These are phyloP conservation scores for Smittium culicis DNA, from an alignment of 371 early-diverging fungal genomes.

Conservation along the genomic window DNA sequence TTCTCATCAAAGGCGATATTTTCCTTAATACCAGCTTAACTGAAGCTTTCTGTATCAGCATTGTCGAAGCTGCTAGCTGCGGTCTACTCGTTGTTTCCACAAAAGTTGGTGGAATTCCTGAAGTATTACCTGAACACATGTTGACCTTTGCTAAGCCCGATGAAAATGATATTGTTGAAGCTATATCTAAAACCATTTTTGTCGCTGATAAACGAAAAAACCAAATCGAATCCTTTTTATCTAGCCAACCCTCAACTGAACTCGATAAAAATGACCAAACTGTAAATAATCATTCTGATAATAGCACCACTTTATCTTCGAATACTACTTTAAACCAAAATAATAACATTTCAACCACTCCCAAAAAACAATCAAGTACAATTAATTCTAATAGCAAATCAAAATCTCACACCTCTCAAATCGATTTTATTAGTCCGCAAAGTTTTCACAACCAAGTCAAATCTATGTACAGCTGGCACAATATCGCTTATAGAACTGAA, in stretches of 20 bases:
- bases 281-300: neutral
- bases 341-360: neutral
- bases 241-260: neutral
- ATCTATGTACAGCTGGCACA: slow-evolving; percentile 90
- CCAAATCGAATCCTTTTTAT: slow-evolving; percentile 10
- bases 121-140: slow-evolving; percentile 92
- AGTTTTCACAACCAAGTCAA: slow-evolving; percentile 68
- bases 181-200: slow-evolving; percentile 58
- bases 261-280: neutral
- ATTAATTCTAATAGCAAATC: neutral
- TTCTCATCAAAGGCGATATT: slow-evolving; percentile 88
- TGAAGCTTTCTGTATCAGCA: slow-evolving; percentile 98
- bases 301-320: neutral
- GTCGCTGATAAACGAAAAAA: slow-evolving; percentile 39
- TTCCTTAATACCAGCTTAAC: slow-evolving; percentile 98
- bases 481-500: slow-evolving; percentile 89
- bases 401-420: neutral
- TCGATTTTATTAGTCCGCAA: slow-evolving; percentile 40
- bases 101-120: slow-evolving; percentile 96
- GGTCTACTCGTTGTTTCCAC: slow-evolving; percentile 95
- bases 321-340: neutral
- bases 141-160: slow-evolving; percentile 88
- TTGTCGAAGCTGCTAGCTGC: slow-evolving; percentile 97
- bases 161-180: slow-evolving; percentile 66
- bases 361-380: neutral